Conservation (phyloP, 2,329 filamentous ascomycete species). For the Aspergillus fructus region DNA sequence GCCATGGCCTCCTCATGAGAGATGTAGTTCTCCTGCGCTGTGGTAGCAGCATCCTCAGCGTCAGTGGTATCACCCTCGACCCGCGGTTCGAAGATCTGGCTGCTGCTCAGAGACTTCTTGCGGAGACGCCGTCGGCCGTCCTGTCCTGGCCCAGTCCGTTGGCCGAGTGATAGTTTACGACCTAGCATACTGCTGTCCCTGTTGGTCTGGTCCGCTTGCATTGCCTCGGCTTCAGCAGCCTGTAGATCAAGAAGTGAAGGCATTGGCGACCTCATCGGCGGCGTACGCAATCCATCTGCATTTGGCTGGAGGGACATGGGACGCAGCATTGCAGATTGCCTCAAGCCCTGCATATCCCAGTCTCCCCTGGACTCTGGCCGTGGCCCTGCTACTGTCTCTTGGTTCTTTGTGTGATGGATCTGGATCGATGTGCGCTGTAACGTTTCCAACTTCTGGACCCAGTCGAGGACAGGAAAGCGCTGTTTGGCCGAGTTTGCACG, state of each 20-base stretch:
- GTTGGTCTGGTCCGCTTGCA: slow-evolving; percentile 26
- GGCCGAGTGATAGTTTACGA: slow-evolving; percentile 40
- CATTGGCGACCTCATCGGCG: not conserved
- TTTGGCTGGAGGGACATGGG: not conserved
- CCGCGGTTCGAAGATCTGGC: not conserved
- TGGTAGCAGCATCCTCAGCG: not conserved
- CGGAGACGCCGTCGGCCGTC: not conserved
- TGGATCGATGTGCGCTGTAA: slow-evolving; percentile 62
- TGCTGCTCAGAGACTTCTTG: not conserved
- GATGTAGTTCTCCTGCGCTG: not conserved
- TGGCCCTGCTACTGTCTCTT: slow-evolving; percentile 40
- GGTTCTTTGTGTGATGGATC: slow-evolving; percentile 37
- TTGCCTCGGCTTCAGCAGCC: not conserved
- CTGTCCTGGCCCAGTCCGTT: slow-evolving; percentile 42
- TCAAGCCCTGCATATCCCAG: not conserved
- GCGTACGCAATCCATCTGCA: not conserved
- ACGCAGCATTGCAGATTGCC: not conserved
- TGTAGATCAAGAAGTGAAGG: not conserved
- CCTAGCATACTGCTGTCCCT: slow-evolving; percentile 30
- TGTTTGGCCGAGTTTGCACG: slow-evolving; percentile 64
- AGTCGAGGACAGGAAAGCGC: slow-evolving; percentile 66
- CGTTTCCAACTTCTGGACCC: slow-evolving; percentile 64
- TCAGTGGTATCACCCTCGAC: not conserved
- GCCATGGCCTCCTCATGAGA: not conserved
- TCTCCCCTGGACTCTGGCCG: slow-evolving; percentile 27